Evolutionary conservation across 129 eudicot genomes (phyloP).

Genomic region (Ambrosia trifida): DNA sequence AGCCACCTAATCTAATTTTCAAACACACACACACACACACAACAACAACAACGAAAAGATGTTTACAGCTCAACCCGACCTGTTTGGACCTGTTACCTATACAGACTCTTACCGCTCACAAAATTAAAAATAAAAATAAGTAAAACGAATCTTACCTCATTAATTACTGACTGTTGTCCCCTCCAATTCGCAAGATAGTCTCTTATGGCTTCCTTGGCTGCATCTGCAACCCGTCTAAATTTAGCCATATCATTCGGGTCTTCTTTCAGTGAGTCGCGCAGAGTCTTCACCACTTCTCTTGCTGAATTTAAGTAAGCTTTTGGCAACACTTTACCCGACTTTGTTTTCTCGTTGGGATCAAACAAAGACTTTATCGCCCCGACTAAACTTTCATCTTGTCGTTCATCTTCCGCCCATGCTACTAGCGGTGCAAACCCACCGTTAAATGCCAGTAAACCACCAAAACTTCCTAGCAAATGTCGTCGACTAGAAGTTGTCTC

Average conservation of each 20-base stretch:
- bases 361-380: slow-evolving; percentile 71
- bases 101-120: not conserved
- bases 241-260: slow-evolving; percentile 72
- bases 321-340: slow-evolving; percentile 88
- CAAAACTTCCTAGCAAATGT: slow-evolving; percentile 35
- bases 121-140: not conserved
- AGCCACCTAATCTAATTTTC: too few relatives aligned
- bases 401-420: slow-evolving; percentile 60
- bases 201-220: slow-evolving; percentile 86
- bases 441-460: slow-evolving; percentile 38
- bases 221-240: slow-evolving; percentile 89
- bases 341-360: slow-evolving; percentile 92
- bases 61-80: not conserved
- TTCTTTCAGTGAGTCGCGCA: slow-evolving; percentile 77
- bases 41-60: not conserved
- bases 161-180: slow-evolving; percentile 57
- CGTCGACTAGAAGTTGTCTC: slow-evolving; percentile 40
- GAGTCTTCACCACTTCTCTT: slow-evolving; percentile 82
- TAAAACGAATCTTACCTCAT: slow-evolving; percentile 46
- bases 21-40: too few relatives aligned
- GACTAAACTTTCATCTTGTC: slow-evolving; percentile 57
- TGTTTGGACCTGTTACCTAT: not conserved
- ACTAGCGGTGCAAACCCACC: slow-evolving; percentile 30
- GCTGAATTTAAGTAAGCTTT: slow-evolving; percentile 92
- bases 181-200: slow-evolving; percentile 77